A percentile compares a stretch with the other conserved stretches of the same genome.
phyloP scores from a whole-genome alignment of 345 rosid genomes.

The Sonneratia alba region DNA sequence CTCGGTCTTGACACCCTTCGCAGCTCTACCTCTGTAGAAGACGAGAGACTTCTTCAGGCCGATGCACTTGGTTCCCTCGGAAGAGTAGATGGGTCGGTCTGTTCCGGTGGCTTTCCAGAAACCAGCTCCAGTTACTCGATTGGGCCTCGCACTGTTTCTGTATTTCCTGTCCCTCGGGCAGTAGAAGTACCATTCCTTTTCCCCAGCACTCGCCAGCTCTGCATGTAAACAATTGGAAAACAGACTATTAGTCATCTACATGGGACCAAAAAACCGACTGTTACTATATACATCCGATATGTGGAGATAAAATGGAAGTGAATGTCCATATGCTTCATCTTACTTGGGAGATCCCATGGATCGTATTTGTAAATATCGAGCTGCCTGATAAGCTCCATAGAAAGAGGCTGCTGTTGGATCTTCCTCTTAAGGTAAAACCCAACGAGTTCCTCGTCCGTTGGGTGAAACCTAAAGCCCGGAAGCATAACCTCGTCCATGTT shows the following conservation, averaged over 20 bases:
- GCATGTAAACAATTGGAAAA: not conserved
- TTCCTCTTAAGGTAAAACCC: too few relatives aligned
- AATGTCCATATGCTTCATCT: too few relatives aligned
- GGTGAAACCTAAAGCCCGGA: too few relatives aligned
- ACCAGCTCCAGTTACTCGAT: conserved; percentile 80
- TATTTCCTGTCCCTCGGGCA: conserved; percentile 80
- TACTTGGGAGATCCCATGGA: too few relatives aligned
- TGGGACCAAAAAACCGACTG: too few relatives aligned
- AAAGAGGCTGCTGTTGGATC: too few relatives aligned
- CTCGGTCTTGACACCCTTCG: conserved; percentile 84
- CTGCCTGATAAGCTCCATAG: too few relatives aligned
- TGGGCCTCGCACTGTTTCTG: conserved; percentile 80
- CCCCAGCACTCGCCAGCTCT: conserved; percentile 73
- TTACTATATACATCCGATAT: too few relatives aligned
- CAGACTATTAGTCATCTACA: not conserved
- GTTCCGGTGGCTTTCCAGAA: conserved; percentile 98
- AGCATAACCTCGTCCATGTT: too few relatives aligned
- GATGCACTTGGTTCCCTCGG: conserved; percentile 73
- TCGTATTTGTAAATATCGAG: too few relatives aligned
- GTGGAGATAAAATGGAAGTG: too few relatives aligned
- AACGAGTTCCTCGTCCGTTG: too few relatives aligned
- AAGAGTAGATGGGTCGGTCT: conserved; percentile 80
- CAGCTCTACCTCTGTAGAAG: conserved; percentile 87
- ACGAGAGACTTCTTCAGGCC: conserved; percentile 91
- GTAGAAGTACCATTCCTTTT: conserved; percentile 32